phyloP scores from a whole-genome alignment of 2,329 filamentous ascomycete genomes.

The Geosmithia putterillii region DNA sequence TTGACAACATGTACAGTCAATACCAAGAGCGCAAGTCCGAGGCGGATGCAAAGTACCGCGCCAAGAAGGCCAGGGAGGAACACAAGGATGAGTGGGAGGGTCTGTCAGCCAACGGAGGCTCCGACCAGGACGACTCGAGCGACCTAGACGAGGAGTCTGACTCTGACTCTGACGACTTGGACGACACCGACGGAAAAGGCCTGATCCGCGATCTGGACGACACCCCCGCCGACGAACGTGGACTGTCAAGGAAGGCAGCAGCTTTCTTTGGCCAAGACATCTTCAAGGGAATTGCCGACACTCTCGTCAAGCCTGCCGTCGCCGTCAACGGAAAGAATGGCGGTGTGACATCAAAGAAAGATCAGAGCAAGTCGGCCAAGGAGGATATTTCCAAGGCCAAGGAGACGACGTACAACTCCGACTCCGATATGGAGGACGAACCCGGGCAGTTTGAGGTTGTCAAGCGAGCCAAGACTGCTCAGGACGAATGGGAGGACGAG shows the following conservation, averaged over 20 bases:
- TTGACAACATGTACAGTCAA: conserved; percentile 78
- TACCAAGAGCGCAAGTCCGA: conserved; percentile 73
- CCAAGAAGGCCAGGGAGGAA: conserved; percentile 76
- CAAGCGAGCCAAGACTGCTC: conserved; percentile 28
- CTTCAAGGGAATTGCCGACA: conserved; percentile 69
- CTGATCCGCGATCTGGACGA: conserved; percentile 24
- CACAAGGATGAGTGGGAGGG: conserved; percentile 87
- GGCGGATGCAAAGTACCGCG: conserved; percentile 74
- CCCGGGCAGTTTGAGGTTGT: conserved; percentile 49
- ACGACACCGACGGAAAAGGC: conserved; percentile 9
- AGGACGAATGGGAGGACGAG: conserved; percentile 51
- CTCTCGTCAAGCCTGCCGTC: conserved; percentile 30
- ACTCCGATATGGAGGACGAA: conserved; percentile 25
- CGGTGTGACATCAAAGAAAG: conserved; percentile 11
- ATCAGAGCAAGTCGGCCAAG: conserved; percentile 8
- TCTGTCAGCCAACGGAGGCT: conserved; percentile 55
- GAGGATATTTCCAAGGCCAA: conserved; percentile 3
- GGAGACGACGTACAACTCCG: conserved; percentile 9
- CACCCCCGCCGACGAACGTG: conserved; percentile 29
- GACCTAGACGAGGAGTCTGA: conserved; percentile 47
- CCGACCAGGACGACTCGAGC: conserved; percentile 44
- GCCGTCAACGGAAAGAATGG: conserved; percentile 16
- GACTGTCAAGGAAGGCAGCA: conserved; percentile 70
- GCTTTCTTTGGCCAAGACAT: conserved; percentile 93
- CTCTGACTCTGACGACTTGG: conserved; percentile 20